phyloP scores from a whole-genome alignment of 176 grass and related monocot species.

The Cocos nucifera region DNA sequence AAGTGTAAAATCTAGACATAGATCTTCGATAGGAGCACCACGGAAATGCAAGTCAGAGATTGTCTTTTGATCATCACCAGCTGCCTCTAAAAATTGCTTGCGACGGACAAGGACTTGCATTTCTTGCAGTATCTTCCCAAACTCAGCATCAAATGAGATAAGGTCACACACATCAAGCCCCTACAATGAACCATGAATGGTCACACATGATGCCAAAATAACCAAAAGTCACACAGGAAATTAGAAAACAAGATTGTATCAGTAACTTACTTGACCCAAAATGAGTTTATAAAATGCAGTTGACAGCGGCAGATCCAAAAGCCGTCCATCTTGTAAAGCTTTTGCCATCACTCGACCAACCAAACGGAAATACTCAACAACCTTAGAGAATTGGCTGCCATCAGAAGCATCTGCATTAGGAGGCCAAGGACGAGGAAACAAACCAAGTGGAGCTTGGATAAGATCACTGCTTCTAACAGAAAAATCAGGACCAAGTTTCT shows the following conservation, averaged over 20 bases:
- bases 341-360: slow-evolving; percentile 72
- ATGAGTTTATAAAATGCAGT: slow-evolving; percentile 74
- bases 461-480: slow-evolving; percentile 29
- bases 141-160: slow-evolving; percentile 58
- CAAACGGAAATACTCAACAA: slow-evolving; percentile 64
- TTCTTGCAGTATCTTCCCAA: slow-evolving; percentile 84
- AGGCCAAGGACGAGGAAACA: slow-evolving; percentile 79
- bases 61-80: slow-evolving; percentile 27
- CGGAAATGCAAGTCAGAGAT: slow-evolving; percentile 43
- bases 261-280: slow-evolving; percentile 62
- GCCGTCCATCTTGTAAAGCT: slow-evolving; percentile 87
- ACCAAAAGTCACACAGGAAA: too few species aligned
- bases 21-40: slow-evolving; percentile 58
- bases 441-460: slow-evolving; percentile 57
- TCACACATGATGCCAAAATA: too few species aligned
- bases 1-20: slow-evolving; percentile 79
- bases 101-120: slow-evolving; percentile 54
- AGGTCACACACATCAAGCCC: slow-evolving; percentile 81
- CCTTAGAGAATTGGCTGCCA: slow-evolving; percentile 60
- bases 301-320: slow-evolving; percentile 74
- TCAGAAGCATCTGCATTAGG: slow-evolving; percentile 44
- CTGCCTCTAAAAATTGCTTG: slow-evolving; percentile 37
- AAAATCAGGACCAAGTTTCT: slow-evolving; percentile 17
- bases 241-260: too few species aligned
- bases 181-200: slow-evolving; percentile 16